A percentile compares a stretch with the other conserved stretches of the same genome.
phyloP scores from a whole-genome alignment of 768 basidiomycete species.

The Trametes punicea region DNA sequence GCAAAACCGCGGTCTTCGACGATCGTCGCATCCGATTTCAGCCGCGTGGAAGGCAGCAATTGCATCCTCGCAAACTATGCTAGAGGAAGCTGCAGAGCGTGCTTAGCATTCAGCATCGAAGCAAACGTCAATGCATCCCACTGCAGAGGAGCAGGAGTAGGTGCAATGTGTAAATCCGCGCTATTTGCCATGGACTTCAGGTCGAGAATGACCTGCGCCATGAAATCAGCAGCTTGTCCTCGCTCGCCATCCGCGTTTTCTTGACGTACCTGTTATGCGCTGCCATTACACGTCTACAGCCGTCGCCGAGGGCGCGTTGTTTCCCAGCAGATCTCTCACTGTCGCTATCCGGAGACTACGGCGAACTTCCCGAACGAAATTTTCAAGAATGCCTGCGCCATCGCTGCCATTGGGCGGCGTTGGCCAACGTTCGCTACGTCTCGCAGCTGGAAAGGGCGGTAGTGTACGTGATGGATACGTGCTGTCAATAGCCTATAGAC shows the following conservation, averaged over 20 bases:
- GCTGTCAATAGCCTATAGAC: slow-evolving; percentile 6
- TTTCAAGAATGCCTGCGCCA: slow-evolving; percentile 1
- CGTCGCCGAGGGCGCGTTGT: background rate
- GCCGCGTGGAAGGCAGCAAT: background rate
- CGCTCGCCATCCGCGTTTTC: too few relatives aligned
- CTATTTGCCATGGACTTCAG: too few relatives aligned
- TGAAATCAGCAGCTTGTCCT: too few relatives aligned
- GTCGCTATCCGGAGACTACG: background rate
- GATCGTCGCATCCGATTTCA: slow-evolving; percentile 1
- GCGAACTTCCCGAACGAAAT: slow-evolving; percentile 4
- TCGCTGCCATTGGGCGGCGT: background rate
- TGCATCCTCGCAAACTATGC: background rate
- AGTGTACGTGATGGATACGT: slow-evolving; percentile 17
- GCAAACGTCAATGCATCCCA: too few relatives aligned
- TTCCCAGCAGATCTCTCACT: too few relatives aligned
- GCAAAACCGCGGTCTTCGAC: background rate
- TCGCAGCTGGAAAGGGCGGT: background rate
- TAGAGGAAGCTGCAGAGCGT: too few relatives aligned
- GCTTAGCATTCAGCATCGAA: too few relatives aligned
- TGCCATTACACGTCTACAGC: background rate
- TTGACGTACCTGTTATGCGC: background rate
- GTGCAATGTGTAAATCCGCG: too few relatives aligned
- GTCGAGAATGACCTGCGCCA: too few relatives aligned
- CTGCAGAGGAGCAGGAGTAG: too few relatives aligned
- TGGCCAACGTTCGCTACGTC: background rate